Evolutionary conservation across 2,329 filamentous ascomycete genomes (phyloP), one percentile per base, ranked within the genome.

Genomic region (Talaromyces pinophilus): DNA sequence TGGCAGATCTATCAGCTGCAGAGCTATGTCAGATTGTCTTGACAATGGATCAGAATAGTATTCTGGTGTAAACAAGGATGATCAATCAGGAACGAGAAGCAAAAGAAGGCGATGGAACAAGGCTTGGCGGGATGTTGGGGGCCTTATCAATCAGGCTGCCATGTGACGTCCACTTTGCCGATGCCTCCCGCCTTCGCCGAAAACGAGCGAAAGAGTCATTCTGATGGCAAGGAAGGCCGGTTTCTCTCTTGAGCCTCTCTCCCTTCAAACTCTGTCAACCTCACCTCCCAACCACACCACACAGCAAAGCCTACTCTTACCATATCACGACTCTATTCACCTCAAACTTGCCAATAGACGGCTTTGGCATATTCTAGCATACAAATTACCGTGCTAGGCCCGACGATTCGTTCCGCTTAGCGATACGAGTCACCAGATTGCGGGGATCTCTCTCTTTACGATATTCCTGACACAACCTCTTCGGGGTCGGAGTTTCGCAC

Each of bases 151-250:
- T 66, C 59, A 66, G 64, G 64, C 64, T 46, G 28, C 64, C n/a
- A 57, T 50, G 59, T 63, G 64, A 66, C 42, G 64, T 66, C 42
- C 33, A 17, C 44, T 66, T 66, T 50, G 50, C 62, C 62, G 54
- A 50, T 40, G 46, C 19, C 57, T 40, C 48, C 63, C 54, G 44
- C 54, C 19, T 48, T 46, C 30, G 19, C 64, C 59, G 64, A 62
- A 66, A 62, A 52, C 54, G 54, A 57, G 33, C 33, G 33, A 11
- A 35, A 38, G 59, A 62, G 59, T 57, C 62, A 64, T 33, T 8
- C 40, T 42, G 50, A 64, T 64, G 62, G 62, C 62, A 59, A 59
- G 52, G 33, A n/a, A 2, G 11, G 30, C 6, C 19, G 38, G 10
- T 3, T 2, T 11, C 11, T 30, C 28, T 54, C 28, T 33, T 33